Evolutionary conservation across 1,284 basidiomycete species (phyloP), one percentile per base, ranked within the genome.

Genomic region (Ganoderma multipileum): DNA sequence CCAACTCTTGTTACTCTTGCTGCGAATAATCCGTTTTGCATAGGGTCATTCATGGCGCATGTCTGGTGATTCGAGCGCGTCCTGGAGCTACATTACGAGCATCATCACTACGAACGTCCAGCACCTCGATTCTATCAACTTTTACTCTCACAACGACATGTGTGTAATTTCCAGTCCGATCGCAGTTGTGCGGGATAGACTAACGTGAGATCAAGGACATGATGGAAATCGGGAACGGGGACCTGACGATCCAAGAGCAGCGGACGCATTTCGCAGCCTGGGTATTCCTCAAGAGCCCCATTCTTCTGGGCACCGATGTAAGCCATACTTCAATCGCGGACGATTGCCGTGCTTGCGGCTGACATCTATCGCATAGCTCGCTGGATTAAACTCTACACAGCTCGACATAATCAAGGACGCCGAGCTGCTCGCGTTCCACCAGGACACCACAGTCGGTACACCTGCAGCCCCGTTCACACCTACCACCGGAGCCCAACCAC

Each of bases 11-110:
- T 47, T 28, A 18, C n/a, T n/a, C n/a, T n/a, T n/a, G n/a, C n/a
- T n/a, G n/a, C n/a, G n/a, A n/a, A n/a, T n/a, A n/a, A n/a, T n/a
- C n/a, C n/a, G n/a, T n/a, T n/a, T n/a, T n/a, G n/a, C n/a, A n/a
- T n/a, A 86, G 85, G 86, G 86, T 20, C 86, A 88, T 73, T 87
- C 85, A 0, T 88, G 87, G 87, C 82, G 87, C 67, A 85, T 88
- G 80, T 81, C 84, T 12, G 82, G 83, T 18, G 87, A 88, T 74
- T 77, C 85, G 11, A 84, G 83, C 57, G 77, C 86, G 1, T 80
- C 82, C 4, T 88, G 87, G 86, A 79, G 79, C 23, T 87, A 82
- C 71, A 83, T 88, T 54, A 82, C 80, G 8, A 79, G 74, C n/a
- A 83, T 85, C 71, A 84, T 87, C 50, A 77, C 64, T 6, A 81